A percentile compares a stretch with the other conserved stretches of the same genome.
Conservation (phyloP, 192 early-diverging fungal species). For the Entomortierella lignicola region DNA sequence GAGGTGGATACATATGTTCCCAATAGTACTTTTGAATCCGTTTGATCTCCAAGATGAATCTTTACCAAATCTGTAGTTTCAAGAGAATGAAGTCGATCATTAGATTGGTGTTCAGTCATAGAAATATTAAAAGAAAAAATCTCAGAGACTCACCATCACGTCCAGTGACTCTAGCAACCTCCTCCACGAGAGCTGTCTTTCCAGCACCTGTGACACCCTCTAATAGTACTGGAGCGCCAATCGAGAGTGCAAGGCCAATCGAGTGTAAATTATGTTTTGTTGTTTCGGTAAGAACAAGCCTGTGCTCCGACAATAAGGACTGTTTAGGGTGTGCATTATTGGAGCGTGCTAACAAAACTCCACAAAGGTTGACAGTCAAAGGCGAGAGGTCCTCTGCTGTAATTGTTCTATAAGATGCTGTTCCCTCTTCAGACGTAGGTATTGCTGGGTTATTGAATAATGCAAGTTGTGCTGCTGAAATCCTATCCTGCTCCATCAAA, state of each 20-base stretch:
- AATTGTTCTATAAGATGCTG: constrained; percentile 4
- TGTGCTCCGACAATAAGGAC: constrained; percentile 19
- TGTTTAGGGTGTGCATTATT: constrained; percentile 22
- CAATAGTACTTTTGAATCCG: constrained; percentile 93
- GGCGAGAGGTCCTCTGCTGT: constrained; percentile 59
- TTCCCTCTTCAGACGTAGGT: neutral
- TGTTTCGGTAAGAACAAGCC: constrained; percentile 82
- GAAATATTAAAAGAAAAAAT: neutral
- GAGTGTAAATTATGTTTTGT: constrained; percentile 81
- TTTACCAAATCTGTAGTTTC: constrained; percentile 76
- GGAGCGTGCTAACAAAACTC: constrained; percentile 69
- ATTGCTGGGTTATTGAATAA: constrained; percentile 57
- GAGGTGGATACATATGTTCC: constrained; percentile 96
- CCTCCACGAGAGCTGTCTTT: constrained; percentile 92
- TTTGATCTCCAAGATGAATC: constrained; percentile 96
- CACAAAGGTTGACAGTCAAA: constrained; percentile 71
- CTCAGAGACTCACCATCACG: constrained; percentile 53
- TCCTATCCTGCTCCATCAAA: constrained; percentile 60
- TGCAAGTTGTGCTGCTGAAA: constrained; percentile 57
- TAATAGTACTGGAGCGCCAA: constrained; percentile 87
- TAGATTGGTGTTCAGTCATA: neutral
- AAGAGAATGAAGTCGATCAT: neutral
- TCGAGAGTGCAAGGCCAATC: constrained; percentile 87
- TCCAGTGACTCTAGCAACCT: constrained; percentile 82
- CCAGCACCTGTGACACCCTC: constrained; percentile 88